Evolutionary conservation across 805 yeast species (phyloP).

Genomic region (Yamadazyma takamatsuzukensis): DNA sequence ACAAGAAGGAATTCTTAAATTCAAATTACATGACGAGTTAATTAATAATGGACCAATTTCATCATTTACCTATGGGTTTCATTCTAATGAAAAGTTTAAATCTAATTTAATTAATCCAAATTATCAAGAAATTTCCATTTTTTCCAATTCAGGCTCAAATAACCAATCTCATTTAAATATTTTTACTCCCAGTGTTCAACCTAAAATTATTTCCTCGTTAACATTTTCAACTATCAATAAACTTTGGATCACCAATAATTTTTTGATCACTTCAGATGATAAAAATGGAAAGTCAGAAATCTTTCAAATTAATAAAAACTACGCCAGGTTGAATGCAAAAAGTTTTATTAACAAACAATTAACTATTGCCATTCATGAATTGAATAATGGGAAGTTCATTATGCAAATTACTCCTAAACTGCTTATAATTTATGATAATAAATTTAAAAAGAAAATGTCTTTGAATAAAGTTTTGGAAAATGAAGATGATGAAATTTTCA

Average conservation of each 20-base stretch:
- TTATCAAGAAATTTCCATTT: constrained; percentile 58
- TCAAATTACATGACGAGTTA: constrained; percentile 50
- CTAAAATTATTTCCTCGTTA: constrained; percentile 61
- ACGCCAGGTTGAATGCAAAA: constrained; percentile 56
- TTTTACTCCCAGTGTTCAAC: constrained; percentile 66
- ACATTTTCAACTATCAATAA: constrained; percentile 69
- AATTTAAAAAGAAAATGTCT: constrained; percentile 51
- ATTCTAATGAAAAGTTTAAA: constrained; percentile 49
- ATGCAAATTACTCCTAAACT: constrained; percentile 72
- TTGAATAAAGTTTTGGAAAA: constrained; percentile 35
- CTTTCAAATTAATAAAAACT: constrained; percentile 59
- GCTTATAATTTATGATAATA: constrained; percentile 56
- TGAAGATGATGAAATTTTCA: constrained; percentile 46
- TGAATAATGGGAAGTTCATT: constrained; percentile 53
- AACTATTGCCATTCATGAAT: constrained; percentile 65
- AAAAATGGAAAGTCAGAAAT: constrained; percentile 62
- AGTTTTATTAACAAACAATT: constrained; percentile 60
- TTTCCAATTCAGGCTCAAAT: constrained; percentile 67
- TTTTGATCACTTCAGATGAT: constrained; percentile 69
- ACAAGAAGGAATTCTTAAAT: constrained; percentile 26
- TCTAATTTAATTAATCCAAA: constrained; percentile 71
- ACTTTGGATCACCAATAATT: constrained; percentile 71
- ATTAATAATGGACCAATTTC: constrained; percentile 71
- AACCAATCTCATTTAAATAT: constrained; percentile 53
- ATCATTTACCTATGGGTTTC: constrained; percentile 61